Base-by-base conservation (phyloP, 1,139 yeast species). In the Yamadazyma siamensis region DNA sequence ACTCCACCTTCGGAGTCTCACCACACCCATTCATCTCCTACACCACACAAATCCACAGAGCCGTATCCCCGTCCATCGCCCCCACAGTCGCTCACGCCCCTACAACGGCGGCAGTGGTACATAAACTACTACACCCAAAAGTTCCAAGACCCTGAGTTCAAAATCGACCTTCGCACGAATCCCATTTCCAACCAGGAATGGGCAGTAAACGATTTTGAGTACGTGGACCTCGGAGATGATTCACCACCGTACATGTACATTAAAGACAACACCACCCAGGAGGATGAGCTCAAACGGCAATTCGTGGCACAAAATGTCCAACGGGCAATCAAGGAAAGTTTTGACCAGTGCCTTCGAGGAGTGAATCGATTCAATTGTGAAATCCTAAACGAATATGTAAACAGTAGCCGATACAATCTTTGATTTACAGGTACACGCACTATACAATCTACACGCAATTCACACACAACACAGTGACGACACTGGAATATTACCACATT, bases 191-290 rank as follows among this genome's bases (percentile, higher is more conserved):
- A 44, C 26, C 41, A 34, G 22, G 38, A 47, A 15, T 73, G 78
- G 78, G 58, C 61, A 10, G 47, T 64, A 10, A 59, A 60, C 22
- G 80, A 75, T 46, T 75, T 75, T 46, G 57, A 57, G 29, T 29
- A 34, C 3, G 34, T 38, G 13, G 43, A 36, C 11, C n/a, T 30
- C 3, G 35, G 35, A 6, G 47, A 40, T 13, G 47, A 44, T 4
- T 43, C 48, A 4, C 48, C 48, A 11, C 48, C 47, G 14, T 44
- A 29, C 15, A 40, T 41, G 29, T 44, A 33, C 28, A 37, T 43
- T 11, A 44, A 44, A 28, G 41, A 43, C 11, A 44, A 44, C 23
- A 43, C 44, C 2, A 34, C 47, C 5, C 54, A 53, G 36, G 55
- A 49, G 31, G 52, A 46, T 23, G 36, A 42, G 18, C 26, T 41